Percentiles rank a stretch among this genome's conserved stretches.
Conservation (phyloP, 768 basidiomycete genomes). For the Amanita molliuscula region DNA sequence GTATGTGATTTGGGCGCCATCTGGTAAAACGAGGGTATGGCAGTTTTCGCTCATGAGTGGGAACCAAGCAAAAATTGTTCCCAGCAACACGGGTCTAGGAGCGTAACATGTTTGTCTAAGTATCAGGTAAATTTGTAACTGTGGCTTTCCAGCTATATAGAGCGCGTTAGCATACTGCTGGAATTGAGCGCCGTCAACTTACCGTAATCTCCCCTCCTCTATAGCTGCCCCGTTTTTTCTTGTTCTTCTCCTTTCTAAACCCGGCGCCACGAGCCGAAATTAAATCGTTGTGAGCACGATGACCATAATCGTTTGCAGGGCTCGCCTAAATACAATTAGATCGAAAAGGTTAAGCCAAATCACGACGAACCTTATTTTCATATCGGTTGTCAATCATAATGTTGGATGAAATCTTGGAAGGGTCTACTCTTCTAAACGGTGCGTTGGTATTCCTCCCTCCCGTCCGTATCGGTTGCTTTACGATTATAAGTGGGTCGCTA, state of each 20-base stretch:
- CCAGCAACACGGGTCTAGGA: too few species aligned
- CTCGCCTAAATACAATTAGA: conserved; percentile 36
- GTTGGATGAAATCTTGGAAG: conserved; percentile 36
- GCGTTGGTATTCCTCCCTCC: conserved; percentile 34
- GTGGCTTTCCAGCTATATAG: conserved; percentile 59
- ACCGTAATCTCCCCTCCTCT: conserved; percentile 94
- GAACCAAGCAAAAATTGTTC: too few species aligned
- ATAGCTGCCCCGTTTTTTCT: conserved; percentile 96
- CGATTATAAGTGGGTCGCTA: conserved; percentile 38
- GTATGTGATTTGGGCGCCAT: conserved; percentile 34
- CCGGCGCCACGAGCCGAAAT: conserved; percentile 90
- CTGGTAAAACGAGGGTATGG: conserved; percentile 21
- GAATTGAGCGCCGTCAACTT: conserved; percentile 15
- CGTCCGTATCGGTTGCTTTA: conserved; percentile 14
- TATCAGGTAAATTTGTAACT: conserved; percentile 66
- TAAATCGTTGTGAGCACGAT: conserved; percentile 73
- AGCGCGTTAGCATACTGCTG: not conserved
- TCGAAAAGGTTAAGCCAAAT: not conserved
- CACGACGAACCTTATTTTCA: conserved; percentile 51
- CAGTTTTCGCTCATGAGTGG: conserved; percentile 6
- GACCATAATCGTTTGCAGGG: conserved; percentile 74
- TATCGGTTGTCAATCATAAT: conserved; percentile 64
- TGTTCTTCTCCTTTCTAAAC: conserved; percentile 99
- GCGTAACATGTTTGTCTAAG: too few species aligned
- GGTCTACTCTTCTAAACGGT: conserved; percentile 76